Evolutionary conservation across 495 filamentous ascomycete genomes (phyloP), one percentile per base, ranked within the genome.

Genomic region (Penicillium steckii): DNA sequence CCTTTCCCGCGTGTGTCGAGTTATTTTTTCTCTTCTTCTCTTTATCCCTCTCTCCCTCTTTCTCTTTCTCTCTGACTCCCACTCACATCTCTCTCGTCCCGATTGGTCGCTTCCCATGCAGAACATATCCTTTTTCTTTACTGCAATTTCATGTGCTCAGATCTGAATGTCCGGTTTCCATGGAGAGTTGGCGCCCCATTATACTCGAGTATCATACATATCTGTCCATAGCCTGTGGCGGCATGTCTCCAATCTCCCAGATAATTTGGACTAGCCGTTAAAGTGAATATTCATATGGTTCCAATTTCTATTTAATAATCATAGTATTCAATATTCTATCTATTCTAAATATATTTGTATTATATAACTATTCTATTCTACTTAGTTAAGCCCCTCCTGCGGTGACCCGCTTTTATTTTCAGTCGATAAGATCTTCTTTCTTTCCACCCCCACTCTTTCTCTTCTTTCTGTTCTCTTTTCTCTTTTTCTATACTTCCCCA

Each of bases 131-230:
- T 55, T 42, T 49, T 53, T 51, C 57, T n/a, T n/a, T n/a, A n/a
- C 33, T 44, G 49, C 59, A 58, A 61, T 61, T 51, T 64, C 52
- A 59, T 60, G 53, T 56, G 56, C 51, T 57, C 57, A 61, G 60
- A 56, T 56, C 23, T 58, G 45, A 57, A 63, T 58, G 56, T 55
- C 52, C 56, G 44, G 44, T 53, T 50, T 52, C 43, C 49, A 35
- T 56, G 35, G 52, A 53, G 47, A 60, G 38, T 52, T 63, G 57
- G 60, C 57, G 47, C 45, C n/a, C 37, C 30, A 45, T 52, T 56
- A 54, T 40, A 43, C 32, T 22, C 30, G 48, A 63, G 61, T 55
- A 57, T 57, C 54, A 53, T 61, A 55, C 52, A 52, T 53, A 44
- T 44, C 46, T 63, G 57, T 63, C 53, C 37, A 63, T 60, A 63